These are phyloP conservation scores for Pterula multifida DNA, from an alignment of 1,284 basidiomycete genomes.

Conservation along the genomic window DNA sequence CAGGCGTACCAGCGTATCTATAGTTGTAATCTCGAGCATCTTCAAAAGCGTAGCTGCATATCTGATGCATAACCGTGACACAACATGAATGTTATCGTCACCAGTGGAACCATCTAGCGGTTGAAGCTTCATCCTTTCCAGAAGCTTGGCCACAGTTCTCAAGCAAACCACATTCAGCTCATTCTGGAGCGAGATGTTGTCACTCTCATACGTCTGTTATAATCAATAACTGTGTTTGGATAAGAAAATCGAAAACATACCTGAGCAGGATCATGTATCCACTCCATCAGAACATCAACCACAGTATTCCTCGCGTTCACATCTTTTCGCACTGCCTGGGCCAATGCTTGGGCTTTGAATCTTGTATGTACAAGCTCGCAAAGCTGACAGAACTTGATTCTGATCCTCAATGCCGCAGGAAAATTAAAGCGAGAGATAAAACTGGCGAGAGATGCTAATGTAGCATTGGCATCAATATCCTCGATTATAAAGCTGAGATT, in stretches of 20 bases:
- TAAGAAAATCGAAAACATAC: slow-evolving; percentile 3
- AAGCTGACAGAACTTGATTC: slow-evolving; percentile 66
- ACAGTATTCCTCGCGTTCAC: slow-evolving; percentile 55
- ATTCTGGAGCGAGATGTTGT: slow-evolving; percentile 21
- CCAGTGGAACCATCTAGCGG: slow-evolving; percentile 41
- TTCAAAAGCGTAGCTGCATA: slow-evolving; percentile 60
- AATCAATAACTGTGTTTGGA: neutral
- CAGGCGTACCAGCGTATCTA: slow-evolving; percentile 30
- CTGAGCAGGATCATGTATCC: slow-evolving; percentile 41
- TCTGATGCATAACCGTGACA: slow-evolving; percentile 68
- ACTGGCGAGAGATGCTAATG: slow-evolving; percentile 49
- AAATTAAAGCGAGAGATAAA: slow-evolving; percentile 58
- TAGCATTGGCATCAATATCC: slow-evolving; percentile 62
- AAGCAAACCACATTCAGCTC: slow-evolving; percentile 69
- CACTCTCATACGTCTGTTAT: slow-evolving; percentile 7
- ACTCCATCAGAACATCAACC: slow-evolving; percentile 65
- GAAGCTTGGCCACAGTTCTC: slow-evolving; percentile 59
- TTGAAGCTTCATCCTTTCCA: slow-evolving; percentile 65
- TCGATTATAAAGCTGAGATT: slow-evolving; percentile 49
- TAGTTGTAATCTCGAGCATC: slow-evolving; percentile 40
- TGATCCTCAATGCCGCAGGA: slow-evolving; percentile 45
- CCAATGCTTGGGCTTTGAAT: slow-evolving; percentile 35
- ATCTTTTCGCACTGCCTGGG: slow-evolving; percentile 56
- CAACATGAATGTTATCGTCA: slow-evolving; percentile 57
- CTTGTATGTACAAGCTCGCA: slow-evolving; percentile 48